Evolutionary conservation across 2,329 filamentous ascomycete genomes (phyloP).

Genomic region (Xylaria sp.): DNA sequence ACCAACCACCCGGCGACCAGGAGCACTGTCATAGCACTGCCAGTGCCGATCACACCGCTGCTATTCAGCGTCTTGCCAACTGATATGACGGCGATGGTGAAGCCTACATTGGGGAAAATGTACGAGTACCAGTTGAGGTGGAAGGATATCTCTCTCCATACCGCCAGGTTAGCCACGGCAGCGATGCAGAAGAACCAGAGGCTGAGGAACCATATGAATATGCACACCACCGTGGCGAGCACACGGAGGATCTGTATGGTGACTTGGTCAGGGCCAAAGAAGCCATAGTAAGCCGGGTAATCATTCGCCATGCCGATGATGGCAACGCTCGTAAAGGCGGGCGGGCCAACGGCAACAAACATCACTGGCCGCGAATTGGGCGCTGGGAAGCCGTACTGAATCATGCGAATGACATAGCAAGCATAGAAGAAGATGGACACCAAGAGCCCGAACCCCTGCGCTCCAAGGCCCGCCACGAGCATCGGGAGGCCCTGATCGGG

Average conservation of each 20-base stretch:
- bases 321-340: slow-evolving; percentile 50
- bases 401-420: slow-evolving; percentile 49
- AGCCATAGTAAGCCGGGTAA: slow-evolving; percentile 34
- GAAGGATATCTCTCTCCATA: slow-evolving; percentile 42
- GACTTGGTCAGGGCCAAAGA: slow-evolving; percentile 36
- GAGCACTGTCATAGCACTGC: slow-evolving; percentile 60
- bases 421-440: slow-evolving; percentile 52
- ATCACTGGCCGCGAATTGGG: slow-evolving; percentile 47
- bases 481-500: slow-evolving; percentile 45
- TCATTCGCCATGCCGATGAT: slow-evolving; percentile 52
- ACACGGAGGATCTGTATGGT: slow-evolving; percentile 44
- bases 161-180: slow-evolving; percentile 37
- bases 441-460: slow-evolving; percentile 53
- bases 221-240: slow-evolving; percentile 47
- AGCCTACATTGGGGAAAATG: slow-evolving; percentile 69
- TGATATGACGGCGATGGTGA: slow-evolving; percentile 64
- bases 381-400: slow-evolving; percentile 49
- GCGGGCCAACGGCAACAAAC: slow-evolving; percentile 58
- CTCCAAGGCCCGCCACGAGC: slow-evolving; percentile 49
- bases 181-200: slow-evolving; percentile 56
- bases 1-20: slow-evolving; percentile 62
- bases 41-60: slow-evolving; percentile 57
- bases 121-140: slow-evolving; percentile 66
- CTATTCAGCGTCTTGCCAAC: slow-evolving; percentile 60
- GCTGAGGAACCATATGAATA: slow-evolving; percentile 55